Percentiles rank a stretch among this genome's conserved stretches.
Evolutionary conservation across 495 filamentous ascomycete species (phyloP).

Genomic region (Penicillium psychrofluorescens): DNA sequence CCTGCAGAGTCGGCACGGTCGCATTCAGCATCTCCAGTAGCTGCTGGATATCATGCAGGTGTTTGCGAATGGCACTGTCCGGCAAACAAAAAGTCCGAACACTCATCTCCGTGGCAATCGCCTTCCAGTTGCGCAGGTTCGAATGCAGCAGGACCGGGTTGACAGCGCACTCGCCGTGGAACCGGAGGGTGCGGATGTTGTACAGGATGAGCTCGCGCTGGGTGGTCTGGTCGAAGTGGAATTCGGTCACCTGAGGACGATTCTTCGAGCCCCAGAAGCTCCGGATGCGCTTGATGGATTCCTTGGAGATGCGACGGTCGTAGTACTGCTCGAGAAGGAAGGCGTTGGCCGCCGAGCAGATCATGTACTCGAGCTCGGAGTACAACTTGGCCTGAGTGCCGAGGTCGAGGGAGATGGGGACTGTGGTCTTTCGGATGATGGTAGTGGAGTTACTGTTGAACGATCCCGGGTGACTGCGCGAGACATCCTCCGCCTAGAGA

Average conservation of each 20-base stretch:
- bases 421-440: constrained; percentile 12
- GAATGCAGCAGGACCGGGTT: constrained; percentile 34
- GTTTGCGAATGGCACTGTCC: constrained; percentile 47
- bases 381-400: constrained; percentile 44
- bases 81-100: constrained; percentile 49
- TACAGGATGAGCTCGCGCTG: constrained; percentile 44
- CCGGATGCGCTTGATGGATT: constrained; percentile 40
- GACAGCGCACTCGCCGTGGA: constrained; percentile 35
- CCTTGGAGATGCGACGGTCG: constrained; percentile 35
- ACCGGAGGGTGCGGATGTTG: constrained; percentile 43
- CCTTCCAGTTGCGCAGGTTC: constrained; percentile 47
- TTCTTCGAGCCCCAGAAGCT: constrained; percentile 44
- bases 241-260: constrained; percentile 45
- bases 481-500: too few relatives aligned
- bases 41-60: constrained; percentile 43
- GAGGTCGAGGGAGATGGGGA: constrained; percentile 38
- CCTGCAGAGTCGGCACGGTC: constrained; percentile 24
- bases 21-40: constrained; percentile 49
- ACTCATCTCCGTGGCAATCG: constrained; percentile 41
- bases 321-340: constrained; percentile 41
- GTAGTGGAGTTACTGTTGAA: neutral
- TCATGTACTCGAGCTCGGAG: constrained; percentile 48
- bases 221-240: constrained; percentile 50
- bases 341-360: constrained; percentile 42
- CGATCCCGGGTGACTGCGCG: too few relatives aligned